A percentile compares a stretch with the other conserved stretches of the same genome.
These are phyloP conservation scores for Boletus mariae DNA, from an alignment of 1,284 basidiomycete species.

Conservation along the genomic window DNA sequence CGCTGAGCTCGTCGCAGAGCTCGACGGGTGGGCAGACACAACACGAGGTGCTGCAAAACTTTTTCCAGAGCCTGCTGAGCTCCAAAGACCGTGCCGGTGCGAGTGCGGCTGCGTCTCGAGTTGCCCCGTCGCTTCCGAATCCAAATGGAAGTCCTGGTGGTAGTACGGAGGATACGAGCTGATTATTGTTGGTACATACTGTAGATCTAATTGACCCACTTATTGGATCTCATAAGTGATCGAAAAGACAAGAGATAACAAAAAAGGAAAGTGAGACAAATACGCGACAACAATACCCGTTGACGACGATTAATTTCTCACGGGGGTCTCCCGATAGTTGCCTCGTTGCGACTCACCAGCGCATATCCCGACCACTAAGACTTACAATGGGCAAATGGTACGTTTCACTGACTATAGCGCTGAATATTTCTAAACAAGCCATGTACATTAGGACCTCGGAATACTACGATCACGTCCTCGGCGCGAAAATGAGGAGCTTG, in stretches of 20 bases:
- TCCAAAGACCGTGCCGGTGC: conserved; percentile 53
- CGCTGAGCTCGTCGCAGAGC: conserved; percentile 42
- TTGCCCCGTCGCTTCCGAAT: conserved; percentile 19
- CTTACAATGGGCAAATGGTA: conserved; percentile 40
- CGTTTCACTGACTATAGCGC: background rate
- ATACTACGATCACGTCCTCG: conserved; percentile 64
- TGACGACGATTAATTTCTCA: conserved; percentile 18
- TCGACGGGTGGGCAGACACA: conserved; percentile 58
- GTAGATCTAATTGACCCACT: background rate
- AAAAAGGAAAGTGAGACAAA: conserved; percentile 8
- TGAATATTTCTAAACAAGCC: background rate
- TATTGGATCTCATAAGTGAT: background rate
- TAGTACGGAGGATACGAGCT: conserved; percentile 22
- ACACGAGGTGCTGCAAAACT: conserved; percentile 81
- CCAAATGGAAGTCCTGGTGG: conserved; percentile 31
- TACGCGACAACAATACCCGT: conserved; percentile 17
- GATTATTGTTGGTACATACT: background rate
- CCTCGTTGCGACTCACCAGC: conserved; percentile 24
- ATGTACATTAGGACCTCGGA: conserved; percentile 53
- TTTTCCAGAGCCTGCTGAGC: conserved; percentile 78
- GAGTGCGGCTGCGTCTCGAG: conserved; percentile 23
- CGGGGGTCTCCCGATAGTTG: conserved; percentile 21
- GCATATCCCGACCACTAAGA: conserved; percentile 6
- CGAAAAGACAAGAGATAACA: background rate
- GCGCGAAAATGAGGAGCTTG: conserved; percentile 63